These are phyloP conservation scores for Phytophthora ramorum DNA, from an alignment of 352 stramenopile genomes.

Conservation along the genomic window DNA sequence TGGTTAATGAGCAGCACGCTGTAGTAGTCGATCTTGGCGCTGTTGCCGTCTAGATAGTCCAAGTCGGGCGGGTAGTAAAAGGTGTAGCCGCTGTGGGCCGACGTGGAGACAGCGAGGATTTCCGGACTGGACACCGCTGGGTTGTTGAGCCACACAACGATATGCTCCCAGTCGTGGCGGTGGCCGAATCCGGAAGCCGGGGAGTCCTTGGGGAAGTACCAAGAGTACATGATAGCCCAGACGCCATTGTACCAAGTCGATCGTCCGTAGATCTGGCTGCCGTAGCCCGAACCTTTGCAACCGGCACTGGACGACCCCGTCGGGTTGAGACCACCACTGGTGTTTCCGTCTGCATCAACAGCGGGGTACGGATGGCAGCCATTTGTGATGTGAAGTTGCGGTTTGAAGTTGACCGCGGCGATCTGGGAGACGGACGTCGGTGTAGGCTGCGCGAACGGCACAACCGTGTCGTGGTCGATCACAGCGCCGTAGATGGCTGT, in stretches of 20 bases:
- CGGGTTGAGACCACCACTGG: background rate
- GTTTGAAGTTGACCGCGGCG: slow-evolving; percentile 14
- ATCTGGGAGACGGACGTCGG: slow-evolving; percentile 1
- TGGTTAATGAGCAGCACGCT: slow-evolving; percentile 8
- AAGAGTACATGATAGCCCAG: slow-evolving; percentile 11
- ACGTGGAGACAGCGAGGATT: background rate
- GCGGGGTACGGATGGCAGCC: slow-evolving; percentile 19
- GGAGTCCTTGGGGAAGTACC: slow-evolving; percentile 49
- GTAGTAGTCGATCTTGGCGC: slow-evolving; percentile 15
- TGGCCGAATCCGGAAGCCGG: slow-evolving; percentile 34
- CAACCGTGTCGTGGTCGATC: background rate
- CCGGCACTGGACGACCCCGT: slow-evolving; percentile 26
- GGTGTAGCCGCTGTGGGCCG: background rate
- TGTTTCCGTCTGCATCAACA: slow-evolving; percentile 36
- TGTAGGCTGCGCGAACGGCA: slow-evolving; percentile 10
- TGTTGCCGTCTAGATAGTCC: slow-evolving; percentile 1
- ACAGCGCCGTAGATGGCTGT: background rate
- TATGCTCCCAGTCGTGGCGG: slow-evolving; percentile 54
- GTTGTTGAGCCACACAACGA: slow-evolving; percentile 51
- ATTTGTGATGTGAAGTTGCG: slow-evolving; percentile 5
- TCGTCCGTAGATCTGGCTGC: slow-evolving; percentile 26
- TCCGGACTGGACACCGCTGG: background rate
- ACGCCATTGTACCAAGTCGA: slow-evolving; percentile 17
- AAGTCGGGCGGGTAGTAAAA: background rate
- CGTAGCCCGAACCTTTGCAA: slow-evolving; percentile 30